These are phyloP conservation scores for Apiospora pterosperma DNA, from an alignment of 2,329 filamentous ascomycete genomes.

Conservation along the genomic window DNA sequence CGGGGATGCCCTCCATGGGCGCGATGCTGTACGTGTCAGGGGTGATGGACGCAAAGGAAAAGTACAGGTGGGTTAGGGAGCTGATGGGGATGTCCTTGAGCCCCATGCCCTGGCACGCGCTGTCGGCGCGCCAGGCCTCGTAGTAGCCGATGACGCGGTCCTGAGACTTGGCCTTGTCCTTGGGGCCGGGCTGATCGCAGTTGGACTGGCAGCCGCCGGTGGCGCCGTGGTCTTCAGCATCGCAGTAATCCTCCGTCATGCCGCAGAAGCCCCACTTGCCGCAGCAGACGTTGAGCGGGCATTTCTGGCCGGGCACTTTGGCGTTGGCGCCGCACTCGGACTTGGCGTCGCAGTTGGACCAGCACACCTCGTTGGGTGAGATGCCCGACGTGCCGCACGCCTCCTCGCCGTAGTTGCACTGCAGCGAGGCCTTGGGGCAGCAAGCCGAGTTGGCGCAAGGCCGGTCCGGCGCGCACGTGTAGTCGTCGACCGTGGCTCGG, in stretches of 20 bases:
- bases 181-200: slow-evolving; percentile 16
- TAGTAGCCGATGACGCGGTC: slow-evolving; percentile 25
- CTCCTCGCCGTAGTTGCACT: slow-evolving; percentile 13
- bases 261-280: slow-evolving; percentile 9
- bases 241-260: slow-evolving; percentile 18
- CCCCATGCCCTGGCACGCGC: slow-evolving; percentile 5
- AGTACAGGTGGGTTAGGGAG: slow-evolving; percentile 34
- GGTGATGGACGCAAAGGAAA: slow-evolving; percentile 27
- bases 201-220: slow-evolving; percentile 20
- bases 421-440: slow-evolving; percentile 9
- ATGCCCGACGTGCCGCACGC: too few species aligned
- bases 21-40: slow-evolving; percentile 24
- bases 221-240: slow-evolving; percentile 15
- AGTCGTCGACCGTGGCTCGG: not conserved
- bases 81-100: slow-evolving; percentile 34
- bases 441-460: slow-evolving; percentile 8
- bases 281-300: slow-evolving; percentile 7
- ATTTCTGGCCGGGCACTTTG: too few species aligned
- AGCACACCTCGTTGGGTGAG: too few species aligned
- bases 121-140: slow-evolving; percentile 22
- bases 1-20: slow-evolving; percentile 20
- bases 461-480: not conserved
- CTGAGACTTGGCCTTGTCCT: not conserved
- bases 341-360: too few species aligned
- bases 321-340: too few species aligned